A percentile compares a stretch with the other conserved stretches of the same genome.
Evolutionary conservation across 495 filamentous ascomycete genomes (phyloP).

Genomic region (Penicillium taxi): DNA sequence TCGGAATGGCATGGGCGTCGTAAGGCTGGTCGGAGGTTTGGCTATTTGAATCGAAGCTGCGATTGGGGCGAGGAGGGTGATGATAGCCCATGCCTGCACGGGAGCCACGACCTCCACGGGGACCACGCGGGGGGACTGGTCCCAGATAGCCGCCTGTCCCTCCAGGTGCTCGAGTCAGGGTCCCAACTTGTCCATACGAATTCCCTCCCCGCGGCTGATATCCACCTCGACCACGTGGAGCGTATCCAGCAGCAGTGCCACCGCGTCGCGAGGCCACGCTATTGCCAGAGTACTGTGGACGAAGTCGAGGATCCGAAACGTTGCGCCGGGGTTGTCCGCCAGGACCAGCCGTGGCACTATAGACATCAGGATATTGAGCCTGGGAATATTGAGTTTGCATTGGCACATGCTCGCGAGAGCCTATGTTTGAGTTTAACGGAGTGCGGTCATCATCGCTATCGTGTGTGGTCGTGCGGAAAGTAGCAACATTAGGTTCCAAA

Average conservation of each 20-base stretch:
- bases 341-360: too few species aligned
- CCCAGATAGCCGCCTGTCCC: conserved; percentile 35
- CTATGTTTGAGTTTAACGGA: conserved; percentile 64
- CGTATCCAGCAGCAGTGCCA: conserved; percentile 42
- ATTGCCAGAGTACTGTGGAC: conserved; percentile 53
- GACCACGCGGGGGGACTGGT: conserved; percentile 34
- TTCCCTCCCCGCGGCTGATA: conserved; percentile 51
- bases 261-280: conserved; percentile 49
- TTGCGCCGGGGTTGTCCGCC: conserved; percentile 34
- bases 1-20: conserved; percentile 19
- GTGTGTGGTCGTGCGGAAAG: conserved; percentile 61
- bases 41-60: conserved; percentile 18
- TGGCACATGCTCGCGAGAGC: conserved; percentile 19
- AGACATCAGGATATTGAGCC: conserved; percentile 52
- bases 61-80: conserved; percentile 18
- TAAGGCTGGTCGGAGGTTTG: conserved; percentile 25
- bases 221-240: conserved; percentile 47
- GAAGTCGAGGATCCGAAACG: conserved; percentile 43
- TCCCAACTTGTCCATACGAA: conserved; percentile 49
- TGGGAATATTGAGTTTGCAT: conserved; percentile 55
- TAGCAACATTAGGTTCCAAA: conserved; percentile 71
- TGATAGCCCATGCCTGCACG: conserved; percentile 33
- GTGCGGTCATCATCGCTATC: conserved; percentile 69
- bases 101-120: conserved; percentile 27
- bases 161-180: conserved; percentile 35